A percentile compares a stretch with the other conserved stretches of the same genome.
These are phyloP conservation scores for Wickerhamomyces sp. DNA, from an alignment of 1,139 yeast species.

Conservation along the genomic window DNA sequence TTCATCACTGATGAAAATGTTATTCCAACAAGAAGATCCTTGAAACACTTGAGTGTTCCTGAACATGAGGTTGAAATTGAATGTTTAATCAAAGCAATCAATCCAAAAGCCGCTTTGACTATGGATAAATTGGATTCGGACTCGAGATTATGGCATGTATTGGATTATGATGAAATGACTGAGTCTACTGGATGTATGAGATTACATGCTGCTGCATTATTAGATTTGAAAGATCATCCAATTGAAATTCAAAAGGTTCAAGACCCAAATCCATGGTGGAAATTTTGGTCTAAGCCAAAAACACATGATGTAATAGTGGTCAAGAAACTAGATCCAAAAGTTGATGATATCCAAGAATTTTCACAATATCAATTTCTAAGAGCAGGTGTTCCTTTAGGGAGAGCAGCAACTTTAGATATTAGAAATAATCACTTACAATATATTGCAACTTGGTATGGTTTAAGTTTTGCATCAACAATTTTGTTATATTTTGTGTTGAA, in stretches of 20 bases:
- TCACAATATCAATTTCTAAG: slow-evolving; percentile 46
- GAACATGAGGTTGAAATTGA: slow-evolving; percentile 67
- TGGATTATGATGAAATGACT: slow-evolving; percentile 83
- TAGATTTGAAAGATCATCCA: slow-evolving; percentile 55
- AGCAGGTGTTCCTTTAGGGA: slow-evolving; percentile 90
- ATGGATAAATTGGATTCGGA: slow-evolving; percentile 68
- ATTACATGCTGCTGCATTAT: slow-evolving; percentile 70
- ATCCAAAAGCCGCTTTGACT: slow-evolving; percentile 64
- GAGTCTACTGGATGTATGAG: slow-evolving; percentile 62
- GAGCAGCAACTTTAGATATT: slow-evolving; percentile 70
- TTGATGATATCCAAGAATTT: slow-evolving; percentile 32
- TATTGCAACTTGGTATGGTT: slow-evolving; percentile 91
- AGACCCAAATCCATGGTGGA: slow-evolving; percentile 29
- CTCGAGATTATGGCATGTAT: slow-evolving; percentile 57
- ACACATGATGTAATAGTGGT: slow-evolving; percentile 7
- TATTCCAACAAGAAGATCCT: slow-evolving; percentile 57
- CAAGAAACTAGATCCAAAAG: neutral
- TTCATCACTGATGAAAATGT: slow-evolving; percentile 80
- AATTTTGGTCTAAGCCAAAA: slow-evolving; percentile 26
- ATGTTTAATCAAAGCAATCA: slow-evolving; percentile 72
- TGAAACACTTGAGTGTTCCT: slow-evolving; percentile 66
- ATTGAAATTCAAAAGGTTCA: slow-evolving; percentile 11
- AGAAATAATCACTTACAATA: slow-evolving; percentile 91
- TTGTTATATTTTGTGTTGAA: slow-evolving; percentile 54
- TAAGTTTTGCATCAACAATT: slow-evolving; percentile 64